Evolutionary conservation across 1,284 basidiomycete genomes (phyloP), one percentile per base, ranked within the genome.

Genomic region (Vanrija sp.): DNA sequence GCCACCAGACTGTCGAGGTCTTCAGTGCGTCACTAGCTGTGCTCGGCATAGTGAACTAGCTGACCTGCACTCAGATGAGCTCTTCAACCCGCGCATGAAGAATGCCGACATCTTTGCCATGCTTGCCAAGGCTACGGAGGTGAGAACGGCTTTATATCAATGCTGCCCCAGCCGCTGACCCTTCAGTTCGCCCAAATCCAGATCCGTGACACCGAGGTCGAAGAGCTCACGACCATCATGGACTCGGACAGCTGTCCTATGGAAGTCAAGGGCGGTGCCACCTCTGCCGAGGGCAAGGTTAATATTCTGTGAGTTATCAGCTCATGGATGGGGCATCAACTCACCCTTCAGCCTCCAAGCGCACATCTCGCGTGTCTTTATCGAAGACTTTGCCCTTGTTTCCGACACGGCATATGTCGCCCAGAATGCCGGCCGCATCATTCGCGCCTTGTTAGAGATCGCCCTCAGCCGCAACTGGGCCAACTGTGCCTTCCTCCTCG

Each of bases 311-410:
- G 20, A 60, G 69, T 56, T 18, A 3, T 6, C 2, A 22, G 6
- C 16, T 12, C 12, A 12, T 44, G 4, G 19, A 41, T 19, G n/a
- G n/a, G n/a, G 18, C 6, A 20, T 36, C 19, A 44, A 22, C 48
- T 51, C 7, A 41, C 46, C 19, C 56, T 5, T 25, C 31, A 71
- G 69, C 15, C 80, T 99, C 23, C 96, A 99, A 76, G 88, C 85
- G 4, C 89, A 85, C 73, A 91, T 99, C 58, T 97, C 92, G 22
- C 79, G 82, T 49, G 81, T 84, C 20, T 81, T 80, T 42, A 80
- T 98, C 22, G 89, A 97, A 57, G 96, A 99, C 76, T 99, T 98
- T 72, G 96, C 96, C 9, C 80, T 99, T 48, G 88, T 98, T 2
- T 98, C 95, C 0, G 96, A 99, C 71, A 87, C 86, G 64, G 91